Evolutionary conservation across 2,329 filamentous ascomycete genomes (phyloP), one percentile per base, ranked within the genome.

Genomic region (Lomentospora prolificans): DNA sequence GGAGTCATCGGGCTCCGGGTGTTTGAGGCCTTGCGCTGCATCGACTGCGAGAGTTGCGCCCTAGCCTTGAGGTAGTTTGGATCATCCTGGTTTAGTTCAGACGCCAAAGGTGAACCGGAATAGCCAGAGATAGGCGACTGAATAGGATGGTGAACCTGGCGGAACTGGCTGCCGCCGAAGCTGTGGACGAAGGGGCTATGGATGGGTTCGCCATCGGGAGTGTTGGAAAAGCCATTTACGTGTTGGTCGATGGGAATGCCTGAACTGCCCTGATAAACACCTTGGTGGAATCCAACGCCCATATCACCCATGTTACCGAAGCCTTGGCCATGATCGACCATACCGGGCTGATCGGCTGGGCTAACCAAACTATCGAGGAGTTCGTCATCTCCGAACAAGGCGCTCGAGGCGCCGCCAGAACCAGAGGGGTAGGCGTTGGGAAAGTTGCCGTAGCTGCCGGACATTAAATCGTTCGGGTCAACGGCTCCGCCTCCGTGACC

Each of bases 191-290:
- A 96, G 0, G 92, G 92, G 64, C 90, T 96, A 65, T 95, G 89
- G 58, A 96, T 92, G 4, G 92, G 90, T 55, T 90, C 87, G 54
- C 90, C 90, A 59, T 97, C 92, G 3, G 92, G 91, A 2, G 91
- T 96, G 67, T 89, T 89, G 19, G 92, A 96, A 70, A 87, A 97
- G 59, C 89, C 83, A 65, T 87, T 86, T 65, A 90, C 84, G 57
- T 87, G 84, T 51, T 79, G 74, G 60, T 88, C 84, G 63, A 86
- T 80, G 58, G 83, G 79, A 36, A 86, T 69, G 31, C 75, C 71
- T 57, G 74, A 66, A 58, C 75, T 77, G 53, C 72, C 76, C 57
- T 86, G 84, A 62, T 81, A 84, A 17, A 79, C 72, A 52, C 73
- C 73, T 56, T 81, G 78, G 30, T 72, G 66, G 62, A 79, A 84